Base-by-base conservation (phyloP, 306 rosid genomes). In the Ammopiptanthus mongolicus region DNA sequence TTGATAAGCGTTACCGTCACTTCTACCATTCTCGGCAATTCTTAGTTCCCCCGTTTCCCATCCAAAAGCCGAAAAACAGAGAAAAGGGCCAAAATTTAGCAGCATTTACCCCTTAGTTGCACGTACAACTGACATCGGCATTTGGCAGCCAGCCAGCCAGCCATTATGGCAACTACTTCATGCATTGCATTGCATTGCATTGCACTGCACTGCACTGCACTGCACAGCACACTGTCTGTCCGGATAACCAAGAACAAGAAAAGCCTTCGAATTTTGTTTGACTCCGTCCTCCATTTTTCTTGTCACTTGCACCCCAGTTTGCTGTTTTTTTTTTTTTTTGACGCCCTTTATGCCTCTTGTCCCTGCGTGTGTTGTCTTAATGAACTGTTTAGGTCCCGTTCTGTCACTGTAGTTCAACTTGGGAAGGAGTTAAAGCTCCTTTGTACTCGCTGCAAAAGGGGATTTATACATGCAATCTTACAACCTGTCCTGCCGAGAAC, bases 371-470 rank as follows among this genome's bases (percentile, higher is more conserved):
- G 55, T 50, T 80, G 67, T 76, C 59, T 64, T 31, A 69, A 52
- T 62, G 48, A 44, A 44, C 50, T 12, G 57, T 79, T 41, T 83
- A 65, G 71, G 59, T 60, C 51, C 15, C 36, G 82, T 85, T 61
- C 50, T 79, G 86, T 86, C 87, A 36, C 74, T 83, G 75, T 86
- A 73, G 55, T 78, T 73, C 65, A 47, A 71, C 81, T 80, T 73
- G 56, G 89, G 75, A 74, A 82, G 67, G 81, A 55, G 86, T 82
- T 82, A 82, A 84, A 77, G 88, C 58, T 68, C 81, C 85, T 63
- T 63, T 81, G 78, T 69, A 74, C 23, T 57, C 79, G 79, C 83
- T 81, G 85, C n/a, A 77, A 85, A 82, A 71, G 73, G 42, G 36
- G 22, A 61, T 73, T 56, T 69, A 66, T 66, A 53, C 52, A 11